These are phyloP conservation scores for Fremontodendron californicum DNA, from an alignment of 345 rosid species.

Conservation along the genomic window DNA sequence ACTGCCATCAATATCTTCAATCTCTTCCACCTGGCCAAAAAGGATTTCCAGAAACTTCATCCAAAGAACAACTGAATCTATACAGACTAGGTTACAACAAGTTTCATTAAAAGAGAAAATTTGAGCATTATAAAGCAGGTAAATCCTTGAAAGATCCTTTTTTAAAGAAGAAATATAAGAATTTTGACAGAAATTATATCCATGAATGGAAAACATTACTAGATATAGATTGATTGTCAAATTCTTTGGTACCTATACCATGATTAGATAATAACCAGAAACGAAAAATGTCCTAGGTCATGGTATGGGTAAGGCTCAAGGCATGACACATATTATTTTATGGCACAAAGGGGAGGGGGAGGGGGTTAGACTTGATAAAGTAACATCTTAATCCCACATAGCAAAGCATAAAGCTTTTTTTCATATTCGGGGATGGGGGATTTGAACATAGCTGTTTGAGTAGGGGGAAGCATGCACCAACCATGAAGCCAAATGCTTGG, in stretches of 20 bases:
- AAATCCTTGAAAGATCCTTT: neutral
- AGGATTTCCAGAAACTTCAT: constrained; percentile 3
- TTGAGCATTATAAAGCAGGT: neutral
- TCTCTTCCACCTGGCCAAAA: constrained; percentile 83
- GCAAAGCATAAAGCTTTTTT: neutral
- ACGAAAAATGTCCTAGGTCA: neutral
- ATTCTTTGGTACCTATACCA: neutral
- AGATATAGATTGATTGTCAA: neutral
- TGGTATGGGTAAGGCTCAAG: neutral
- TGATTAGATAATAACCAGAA: neutral
- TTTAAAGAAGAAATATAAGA: neutral
- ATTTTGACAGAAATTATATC: neutral
- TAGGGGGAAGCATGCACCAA: neutral
- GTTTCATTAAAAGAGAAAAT: constrained; percentile 7
- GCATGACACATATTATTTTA: neutral
- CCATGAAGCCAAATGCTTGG: neutral
- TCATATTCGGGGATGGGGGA: neutral
- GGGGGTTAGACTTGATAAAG: neutral
- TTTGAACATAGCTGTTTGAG: neutral
- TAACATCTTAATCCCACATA: neutral
- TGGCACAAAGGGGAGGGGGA: neutral
- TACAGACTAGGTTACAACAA: neutral
- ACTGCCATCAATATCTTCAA: constrained; percentile 76
- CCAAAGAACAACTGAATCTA: neutral
- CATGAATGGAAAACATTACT: neutral